These are phyloP conservation scores for Candida glaebosa DNA, from an alignment of 805 yeast species.

Conservation along the genomic window DNA sequence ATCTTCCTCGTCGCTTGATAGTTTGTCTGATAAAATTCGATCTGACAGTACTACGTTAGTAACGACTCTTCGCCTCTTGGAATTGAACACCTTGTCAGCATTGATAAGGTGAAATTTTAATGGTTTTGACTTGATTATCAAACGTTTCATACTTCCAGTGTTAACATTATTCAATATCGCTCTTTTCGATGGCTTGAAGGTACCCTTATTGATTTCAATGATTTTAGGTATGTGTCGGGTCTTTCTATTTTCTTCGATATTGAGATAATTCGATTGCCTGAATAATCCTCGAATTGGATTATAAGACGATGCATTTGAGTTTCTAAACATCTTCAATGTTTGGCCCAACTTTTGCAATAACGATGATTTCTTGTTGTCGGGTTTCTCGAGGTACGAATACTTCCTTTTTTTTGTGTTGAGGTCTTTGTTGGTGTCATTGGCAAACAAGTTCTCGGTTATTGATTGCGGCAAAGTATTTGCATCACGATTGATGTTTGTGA, in stretches of 20 bases:
- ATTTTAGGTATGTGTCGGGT: not conserved
- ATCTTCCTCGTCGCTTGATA: slow-evolving; percentile 21
- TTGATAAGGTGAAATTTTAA: slow-evolving; percentile 39
- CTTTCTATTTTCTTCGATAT: slow-evolving; percentile 6
- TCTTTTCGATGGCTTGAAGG: slow-evolving; percentile 4
- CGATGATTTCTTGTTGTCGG: slow-evolving; percentile 2
- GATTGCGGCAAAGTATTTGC: slow-evolving; percentile 29
- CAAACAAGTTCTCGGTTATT: slow-evolving; percentile 26
- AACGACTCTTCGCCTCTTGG: slow-evolving; percentile 30
- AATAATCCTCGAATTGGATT: slow-evolving; percentile 28
- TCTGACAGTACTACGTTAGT: slow-evolving; percentile 14
- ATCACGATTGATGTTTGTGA: slow-evolving; percentile 18
- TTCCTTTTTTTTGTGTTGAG: slow-evolving; percentile 14
- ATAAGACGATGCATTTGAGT: slow-evolving; percentile 10
- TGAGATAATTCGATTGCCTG: slow-evolving; percentile 22
- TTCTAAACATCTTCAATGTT: slow-evolving; percentile 29
- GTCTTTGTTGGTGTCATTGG: slow-evolving; percentile 10
- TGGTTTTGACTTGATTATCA: slow-evolving; percentile 39
- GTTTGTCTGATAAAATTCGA: slow-evolving; percentile 15
- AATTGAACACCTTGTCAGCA: slow-evolving; percentile 36
- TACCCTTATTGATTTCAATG: slow-evolving; percentile 2
- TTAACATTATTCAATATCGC: not conserved
- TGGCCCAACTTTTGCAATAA: slow-evolving; percentile 31
- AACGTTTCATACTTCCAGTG: slow-evolving; percentile 27
- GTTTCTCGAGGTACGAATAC: slow-evolving; percentile 14